Conservation (phyloP, 495 filamentous ascomycete species). For the Sordaria brevicollis region DNA sequence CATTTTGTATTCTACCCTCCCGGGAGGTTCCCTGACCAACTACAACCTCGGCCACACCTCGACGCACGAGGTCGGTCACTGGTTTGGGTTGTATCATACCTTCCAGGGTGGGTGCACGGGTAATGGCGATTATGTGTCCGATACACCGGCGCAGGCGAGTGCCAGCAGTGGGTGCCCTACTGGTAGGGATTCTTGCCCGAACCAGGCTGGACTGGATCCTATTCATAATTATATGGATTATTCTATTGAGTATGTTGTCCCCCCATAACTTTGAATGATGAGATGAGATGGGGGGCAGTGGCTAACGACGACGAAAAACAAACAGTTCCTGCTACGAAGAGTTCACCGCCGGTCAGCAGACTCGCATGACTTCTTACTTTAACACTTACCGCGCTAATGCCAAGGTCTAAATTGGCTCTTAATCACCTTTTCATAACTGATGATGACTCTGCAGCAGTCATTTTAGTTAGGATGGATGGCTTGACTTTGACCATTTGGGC, state of each 20-base stretch:
- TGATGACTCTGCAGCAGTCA: background rate
- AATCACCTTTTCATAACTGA: background rate
- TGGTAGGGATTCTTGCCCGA: slow-evolving; percentile 43
- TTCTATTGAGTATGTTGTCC: slow-evolving; percentile 37
- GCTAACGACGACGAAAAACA: slow-evolving; percentile 1
- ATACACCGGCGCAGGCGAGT: slow-evolving; percentile 45
- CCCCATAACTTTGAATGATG: background rate
- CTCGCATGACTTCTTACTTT: slow-evolving; percentile 35
- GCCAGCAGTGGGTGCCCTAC: slow-evolving; percentile 49
- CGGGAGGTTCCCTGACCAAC: slow-evolving; percentile 37
- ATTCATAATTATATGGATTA: slow-evolving; percentile 63
- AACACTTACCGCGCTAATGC: slow-evolving; percentile 27
- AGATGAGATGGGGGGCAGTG: background rate
- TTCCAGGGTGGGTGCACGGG: slow-evolving; percentile 53
- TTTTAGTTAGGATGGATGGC: no score
- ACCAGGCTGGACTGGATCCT: slow-evolving; percentile 38
- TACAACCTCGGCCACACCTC: slow-evolving; percentile 52
- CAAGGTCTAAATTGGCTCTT: background rate
- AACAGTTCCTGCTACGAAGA: slow-evolving; percentile 32
- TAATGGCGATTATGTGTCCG: slow-evolving; percentile 44
- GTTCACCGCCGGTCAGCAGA: slow-evolving; percentile 36
- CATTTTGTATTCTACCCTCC: slow-evolving; percentile 43
- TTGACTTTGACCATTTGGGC: background rate
- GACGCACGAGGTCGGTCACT: slow-evolving; percentile 58
- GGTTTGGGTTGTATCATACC: slow-evolving; percentile 54